A percentile compares a stretch with the other conserved stretches of the same genome.
phyloP scores from a whole-genome alignment of 2,329 filamentous ascomycete genomes.

The Penicillium sp. region DNA sequence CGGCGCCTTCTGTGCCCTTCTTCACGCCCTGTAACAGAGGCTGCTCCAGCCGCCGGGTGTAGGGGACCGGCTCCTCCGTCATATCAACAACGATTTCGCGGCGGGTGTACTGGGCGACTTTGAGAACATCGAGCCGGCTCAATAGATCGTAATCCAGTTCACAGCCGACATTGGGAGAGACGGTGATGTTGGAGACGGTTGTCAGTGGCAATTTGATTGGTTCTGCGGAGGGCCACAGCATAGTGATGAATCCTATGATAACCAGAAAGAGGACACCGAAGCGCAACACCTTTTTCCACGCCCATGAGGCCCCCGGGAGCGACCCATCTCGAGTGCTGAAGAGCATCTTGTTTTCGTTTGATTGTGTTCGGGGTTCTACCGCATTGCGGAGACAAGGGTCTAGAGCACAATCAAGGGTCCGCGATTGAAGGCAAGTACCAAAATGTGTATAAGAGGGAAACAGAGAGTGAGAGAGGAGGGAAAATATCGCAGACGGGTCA shows the following conservation, averaged over 20 bases:
- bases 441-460: constrained; percentile 1
- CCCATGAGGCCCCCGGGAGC: constrained; percentile 30
- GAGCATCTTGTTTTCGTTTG: constrained; percentile 21
- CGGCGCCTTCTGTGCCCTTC: constrained; percentile 15
- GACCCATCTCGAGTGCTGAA: constrained; percentile 27
- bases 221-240: constrained; percentile 30
- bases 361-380: constrained; percentile 8
- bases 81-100: constrained; percentile 32
- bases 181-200: constrained; percentile 32
- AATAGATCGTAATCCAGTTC: constrained; percentile 30
- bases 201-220: constrained; percentile 12
- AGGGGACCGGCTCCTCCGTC: constrained; percentile 23
- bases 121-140: constrained; percentile 25
- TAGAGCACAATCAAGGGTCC: constrained; percentile 11
- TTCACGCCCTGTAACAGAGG: constrained; percentile 24
- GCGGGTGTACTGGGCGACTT: constrained; percentile 33
- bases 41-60: constrained; percentile 29
- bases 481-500: constrained; percentile 9
- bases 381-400: constrained; percentile 22
- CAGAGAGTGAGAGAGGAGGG: constrained; percentile 4
- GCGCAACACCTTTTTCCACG: constrained; percentile 35
- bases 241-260: constrained; percentile 25
- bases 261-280: constrained; percentile 29
- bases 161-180: constrained; percentile 31
- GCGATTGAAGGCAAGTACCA: background rate